Conservation (phyloP, 1,284 basidiomycete genomes). For the Takashimella tepidaria region DNA sequence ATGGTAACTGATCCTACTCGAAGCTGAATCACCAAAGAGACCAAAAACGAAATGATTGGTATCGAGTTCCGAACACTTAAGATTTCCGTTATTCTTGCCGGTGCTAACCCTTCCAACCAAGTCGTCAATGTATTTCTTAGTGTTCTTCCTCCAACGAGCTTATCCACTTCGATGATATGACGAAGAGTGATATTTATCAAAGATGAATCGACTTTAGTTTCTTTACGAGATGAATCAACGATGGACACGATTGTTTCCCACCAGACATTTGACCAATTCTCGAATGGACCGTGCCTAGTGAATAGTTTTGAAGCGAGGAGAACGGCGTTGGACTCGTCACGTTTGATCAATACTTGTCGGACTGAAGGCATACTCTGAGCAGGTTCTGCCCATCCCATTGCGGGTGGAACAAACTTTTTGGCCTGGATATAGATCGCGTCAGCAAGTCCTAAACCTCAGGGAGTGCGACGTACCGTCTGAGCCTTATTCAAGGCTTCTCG, state of each 20-base stretch:
- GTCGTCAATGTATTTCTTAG: slow-evolving; percentile 19
- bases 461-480: slow-evolving; percentile 12
- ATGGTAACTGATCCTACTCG: slow-evolving; percentile 25
- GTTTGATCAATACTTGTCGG: slow-evolving; percentile 18
- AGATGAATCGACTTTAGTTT: slow-evolving; percentile 9
- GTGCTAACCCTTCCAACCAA: slow-evolving; percentile 23
- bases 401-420: neutral
- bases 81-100: slow-evolving; percentile 15
- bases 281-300: slow-evolving; percentile 30
- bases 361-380: slow-evolving; percentile 27
- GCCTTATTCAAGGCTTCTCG: slow-evolving; percentile 17
- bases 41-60: slow-evolving; percentile 21
- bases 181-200: slow-evolving; percentile 11
- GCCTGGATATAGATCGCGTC: neutral
- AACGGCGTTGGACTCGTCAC: slow-evolving; percentile 16
- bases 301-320: slow-evolving; percentile 27
- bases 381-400: slow-evolving; percentile 16
- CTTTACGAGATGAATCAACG: slow-evolving; percentile 13
- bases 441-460: neutral
- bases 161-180: slow-evolving; percentile 27
- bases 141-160: slow-evolving; percentile 12
- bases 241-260: slow-evolving; percentile 30
- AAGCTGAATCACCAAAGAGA: slow-evolving; percentile 29
- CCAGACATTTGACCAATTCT: slow-evolving; percentile 27
- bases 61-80: slow-evolving; percentile 19